These are phyloP conservation scores for Austroboletus niveus DNA, from an alignment of 1,284 basidiomycete genomes.

Conservation along the genomic window DNA sequence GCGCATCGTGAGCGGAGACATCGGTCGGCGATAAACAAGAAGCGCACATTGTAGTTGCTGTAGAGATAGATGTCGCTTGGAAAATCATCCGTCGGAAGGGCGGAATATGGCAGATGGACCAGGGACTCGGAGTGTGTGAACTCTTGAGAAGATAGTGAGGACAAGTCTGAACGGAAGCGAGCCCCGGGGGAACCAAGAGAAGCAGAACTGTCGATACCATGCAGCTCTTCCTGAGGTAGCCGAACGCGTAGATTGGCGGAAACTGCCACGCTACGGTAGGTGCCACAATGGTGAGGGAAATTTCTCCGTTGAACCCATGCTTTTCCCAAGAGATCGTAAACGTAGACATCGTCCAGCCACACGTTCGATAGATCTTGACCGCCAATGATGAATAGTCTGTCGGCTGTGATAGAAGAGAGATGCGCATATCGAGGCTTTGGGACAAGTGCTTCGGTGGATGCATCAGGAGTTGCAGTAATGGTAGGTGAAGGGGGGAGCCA, in stretches of 20 bases:
- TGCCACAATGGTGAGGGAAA: slow-evolving; percentile 88
- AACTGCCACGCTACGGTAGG: slow-evolving; percentile 88
- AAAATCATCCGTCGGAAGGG: slow-evolving; percentile 65
- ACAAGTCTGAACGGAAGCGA: slow-evolving; percentile 52
- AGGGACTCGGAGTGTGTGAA: slow-evolving; percentile 60
- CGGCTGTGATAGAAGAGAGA: slow-evolving; percentile 78
- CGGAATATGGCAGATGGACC: slow-evolving; percentile 73
- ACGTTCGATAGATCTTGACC: slow-evolving; percentile 90
- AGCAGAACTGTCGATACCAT: slow-evolving; percentile 38
- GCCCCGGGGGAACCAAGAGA: slow-evolving; percentile 54
- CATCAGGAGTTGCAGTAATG: slow-evolving; percentile 27
- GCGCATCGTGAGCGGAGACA: slow-evolving; percentile 18
- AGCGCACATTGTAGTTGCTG: slow-evolving; percentile 84
- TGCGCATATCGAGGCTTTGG: slow-evolving; percentile 90
- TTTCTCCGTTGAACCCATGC: slow-evolving; percentile 78
- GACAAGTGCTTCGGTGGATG: slow-evolving; percentile 43
- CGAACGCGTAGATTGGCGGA: slow-evolving; percentile 67
- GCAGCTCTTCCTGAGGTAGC: slow-evolving; percentile 60
- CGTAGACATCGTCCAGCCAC: slow-evolving; percentile 89
- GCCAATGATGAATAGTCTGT: slow-evolving; percentile 88
- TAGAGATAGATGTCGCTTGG: slow-evolving; percentile 80
- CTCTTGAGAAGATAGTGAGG: slow-evolving; percentile 36
- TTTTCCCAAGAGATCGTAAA: slow-evolving; percentile 73
- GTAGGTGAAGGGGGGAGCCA: slow-evolving; percentile 64
- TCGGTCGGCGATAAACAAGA: slow-evolving; percentile 12